Base-by-base conservation (phyloP, 441 rosid species). In the Populus tomentosa region DNA sequence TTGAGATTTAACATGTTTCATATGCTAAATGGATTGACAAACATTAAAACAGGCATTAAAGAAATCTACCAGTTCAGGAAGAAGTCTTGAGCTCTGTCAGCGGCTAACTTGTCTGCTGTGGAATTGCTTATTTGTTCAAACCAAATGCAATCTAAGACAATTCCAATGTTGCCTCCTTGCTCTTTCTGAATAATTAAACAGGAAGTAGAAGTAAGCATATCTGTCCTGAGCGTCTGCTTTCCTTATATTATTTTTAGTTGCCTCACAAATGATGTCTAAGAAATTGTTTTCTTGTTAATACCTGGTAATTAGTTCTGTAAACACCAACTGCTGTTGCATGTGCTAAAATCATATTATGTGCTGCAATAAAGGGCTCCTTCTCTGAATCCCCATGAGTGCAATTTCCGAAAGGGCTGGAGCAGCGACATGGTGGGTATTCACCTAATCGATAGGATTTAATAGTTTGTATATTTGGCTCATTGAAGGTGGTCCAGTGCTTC, bases 301-400 rank as follows among this genome's bases (percentile, higher is more conserved):
- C 93, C 90, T 91, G 87, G 84, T 89, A 90, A 78, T 81, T 89
- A 33, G 83, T 79, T 75, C 84, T 75, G 81, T 89, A 89, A 56
- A 80, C 82, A 21, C 81, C 59, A 40, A 84, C 90, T 0, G 92
- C 90, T 14, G 86, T 83, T 13, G 89, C 85, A 18, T 90, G 94
- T n/a, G 97, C 82, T 3, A 90, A 82, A 78, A 91, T 88, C 21
- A 80, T 81, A 65, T 88, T 90, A 69, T 91, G 96, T 5, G 90
- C 91, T 35, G 78, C 96, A 33, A 82, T 79, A 50, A 87, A 89
- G 11, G 94, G 92, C 78, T 91, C 96, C 18, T 32, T 82, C 79
- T 90, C 91, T 0, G 96, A 91, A 67, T 90, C 84, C 30, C 95
- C 93, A 14, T 21, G 10, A 26, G 76, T 77, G 73, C 95, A 88